Base-by-base conservation (phyloP, 225 moss, liverwort and hornwort species). In the Marchantia polymorpha region DNA sequence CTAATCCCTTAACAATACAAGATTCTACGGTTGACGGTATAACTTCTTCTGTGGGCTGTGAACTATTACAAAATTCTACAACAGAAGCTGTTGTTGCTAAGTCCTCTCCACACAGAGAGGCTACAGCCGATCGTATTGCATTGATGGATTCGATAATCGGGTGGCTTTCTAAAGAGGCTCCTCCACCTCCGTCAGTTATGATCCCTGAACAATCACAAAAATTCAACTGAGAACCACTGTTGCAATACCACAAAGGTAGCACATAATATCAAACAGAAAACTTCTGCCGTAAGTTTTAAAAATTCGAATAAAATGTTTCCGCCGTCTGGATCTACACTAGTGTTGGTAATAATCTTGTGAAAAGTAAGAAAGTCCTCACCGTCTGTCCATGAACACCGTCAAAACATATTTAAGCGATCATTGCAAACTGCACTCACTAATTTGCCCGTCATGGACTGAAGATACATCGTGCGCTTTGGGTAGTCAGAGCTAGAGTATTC, bases 131-230 rank as follows among this genome's bases (percentile, higher is more conserved):
- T 64, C 76, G 78, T 54, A 86, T 73, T 23, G 72, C 88, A 81
- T 91, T 84, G 83, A 81, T 87, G 82, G 92, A 85, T 86, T 89
- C 86, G 61, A 94, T 82, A 53, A 89, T 85, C 65, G 92, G 92
- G 89, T 96, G 92, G 73, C 86, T 87, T 63, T 89, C 89, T 52
- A 92, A 81, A 39, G 79, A 77, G 47, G 89, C 90, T 47, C 91
- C 89, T 65, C 89, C 92, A 72, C 89, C 92, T 86, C 96, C 94
- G 80, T 89, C 88, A 86, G 84, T 90, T 69, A 94, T 81, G 68
- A 96, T 90, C 77, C 96, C 96, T 96, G 86, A 73, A 80, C 31
- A 63, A n/a, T 23, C 46, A 64, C 6, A n/a, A 10, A 15, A 0
- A 6, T 39, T 11, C 1, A 46, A n/a, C 46, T 12, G 46, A 16